Evolutionary conservation across 2,329 filamentous ascomycete genomes (phyloP), one percentile per base, ranked within the genome.

Genomic region (Venturia aucupariae): DNA sequence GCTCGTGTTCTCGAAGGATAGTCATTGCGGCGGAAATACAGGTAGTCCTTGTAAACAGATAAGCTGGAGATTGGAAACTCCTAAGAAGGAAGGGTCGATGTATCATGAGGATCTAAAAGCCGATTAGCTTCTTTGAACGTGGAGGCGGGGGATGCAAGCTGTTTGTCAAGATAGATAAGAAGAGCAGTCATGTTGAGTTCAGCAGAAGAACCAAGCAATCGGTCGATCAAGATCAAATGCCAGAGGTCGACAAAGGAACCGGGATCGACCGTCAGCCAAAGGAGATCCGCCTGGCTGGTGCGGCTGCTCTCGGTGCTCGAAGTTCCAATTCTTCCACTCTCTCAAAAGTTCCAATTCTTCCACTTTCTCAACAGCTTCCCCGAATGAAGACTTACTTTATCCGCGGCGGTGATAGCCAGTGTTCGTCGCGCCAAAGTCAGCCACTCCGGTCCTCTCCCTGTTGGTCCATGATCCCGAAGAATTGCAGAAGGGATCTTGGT

Each of bases 1-100:
- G 59, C 11, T 61, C 59, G 39, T 61, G 59, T 46, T 61, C 59
- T 42, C 59, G 59, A 32, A 61, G 35, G 27, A 61, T 61, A n/a
- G 59, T 61, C 38, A 61, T 46, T 4, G 59, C 59, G 2, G 59
- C 59, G 38, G 38, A 42, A 27, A 61, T 46, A 32, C 59, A 61
- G 13, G 59, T 61, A 13, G 38, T 42, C n/a, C 59, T 41, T 15
- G 59, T 61, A 27, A 61, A 61, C 38, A 61, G 38, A 38, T 61
- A 61, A 38, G 59, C 59, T 5, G 59, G 59, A 15, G 59, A 61
- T 3, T 61, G 59, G 59, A 61, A 61, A 38, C 59, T 61, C 15
- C 35, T 41, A 2, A 61, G 38, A 15, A 61, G 35, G 38, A 61
- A 61, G 3, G 59, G 35, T 15, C 59, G 59, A 19, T 61, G 59